Percentiles rank a stretch among this genome's conserved stretches.
Evolutionary conservation across 495 filamentous ascomycete species (phyloP).

Genomic region (Daldinia decipiens): DNA sequence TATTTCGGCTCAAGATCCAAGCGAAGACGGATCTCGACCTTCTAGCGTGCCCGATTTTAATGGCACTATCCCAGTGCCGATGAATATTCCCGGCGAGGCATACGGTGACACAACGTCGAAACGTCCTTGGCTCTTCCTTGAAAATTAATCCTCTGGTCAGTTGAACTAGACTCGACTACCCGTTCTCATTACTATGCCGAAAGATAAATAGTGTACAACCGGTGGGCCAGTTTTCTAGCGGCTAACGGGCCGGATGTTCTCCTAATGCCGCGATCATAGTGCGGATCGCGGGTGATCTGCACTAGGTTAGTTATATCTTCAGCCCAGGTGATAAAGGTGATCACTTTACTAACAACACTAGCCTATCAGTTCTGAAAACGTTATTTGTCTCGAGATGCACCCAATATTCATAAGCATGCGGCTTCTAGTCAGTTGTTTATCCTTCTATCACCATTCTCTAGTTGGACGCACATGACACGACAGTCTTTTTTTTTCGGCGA

Average conservation of each 20-base stretch:
- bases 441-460: background rate
- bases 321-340: slow-evolving; percentile 9
- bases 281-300: slow-evolving; percentile 26
- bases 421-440: background rate
- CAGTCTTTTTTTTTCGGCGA: background rate
- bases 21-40: slow-evolving; percentile 11
- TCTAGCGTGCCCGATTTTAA: slow-evolving; percentile 64
- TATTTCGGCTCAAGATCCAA: slow-evolving; percentile 12
- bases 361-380: background rate
- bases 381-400: background rate
- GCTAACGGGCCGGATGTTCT: slow-evolving; percentile 11
- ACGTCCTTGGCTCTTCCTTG: slow-evolving; percentile 47
- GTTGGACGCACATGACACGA: background rate
- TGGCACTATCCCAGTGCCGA: slow-evolving; percentile 73
- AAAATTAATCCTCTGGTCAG: slow-evolving; percentile 28
- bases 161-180: slow-evolving; percentile 1
- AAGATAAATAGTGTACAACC: slow-evolving; percentile 9
- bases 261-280: slow-evolving; percentile 14
- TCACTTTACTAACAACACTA: background rate
- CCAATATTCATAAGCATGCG: background rate
- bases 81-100: slow-evolving; percentile 55
- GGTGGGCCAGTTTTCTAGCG: background rate
- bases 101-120: slow-evolving; percentile 43
- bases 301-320: slow-evolving; percentile 3
- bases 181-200: slow-evolving; percentile 7